Evolutionary conservation across 805 yeast genomes (phyloP), one percentile per base, ranked within the genome.

Genomic region (Kurtzmaniella fragi): DNA sequence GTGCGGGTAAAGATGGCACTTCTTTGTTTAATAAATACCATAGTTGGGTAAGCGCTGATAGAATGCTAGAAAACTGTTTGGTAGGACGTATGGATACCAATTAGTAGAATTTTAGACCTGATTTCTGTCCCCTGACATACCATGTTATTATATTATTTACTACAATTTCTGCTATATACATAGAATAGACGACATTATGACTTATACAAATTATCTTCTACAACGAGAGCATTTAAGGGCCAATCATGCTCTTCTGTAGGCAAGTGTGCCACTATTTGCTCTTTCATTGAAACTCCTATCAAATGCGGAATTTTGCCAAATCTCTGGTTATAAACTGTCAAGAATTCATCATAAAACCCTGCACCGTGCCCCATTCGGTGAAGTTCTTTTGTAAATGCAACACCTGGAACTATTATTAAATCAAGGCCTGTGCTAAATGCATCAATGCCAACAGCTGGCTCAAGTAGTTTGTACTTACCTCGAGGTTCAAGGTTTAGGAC

Each of bases 321-420:
- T 34, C 49, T 51, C 11, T 44, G 34, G 11, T 34, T 13, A 41
- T 59, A 55, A 17, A 41, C 48, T 32, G 30, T 47, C 26, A 62
- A 60, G 53, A 52, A 70, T 49, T 82, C 87, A 56, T 91, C 99
- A 57, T 93, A 91, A 57, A 77, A 89, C 0, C 97, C 99, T 4
- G 82, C 91, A 1, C 99, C 99, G 56, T 88, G 95, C 1, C 99
- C 99, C 38, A 91, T 56, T 39, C 99, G 57, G 10, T 66, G 57
- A 16, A 79, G 60, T 1, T 42, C 42, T 4, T 20, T 46, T 1
- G 85, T 73, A 57, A 86, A 90, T 1, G 86, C 96, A 1, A 91
- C 82, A 0, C 95, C 97, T 0, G 98, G 98, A 0, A 91, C 69
- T 5, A 91, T 60, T 5, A 91, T 63, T 8, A 91, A 50, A 48